These are phyloP conservation scores for Nematocida homosporus DNA, from an alignment of 371 early-diverging fungal genomes.

Conservation along the genomic window DNA sequence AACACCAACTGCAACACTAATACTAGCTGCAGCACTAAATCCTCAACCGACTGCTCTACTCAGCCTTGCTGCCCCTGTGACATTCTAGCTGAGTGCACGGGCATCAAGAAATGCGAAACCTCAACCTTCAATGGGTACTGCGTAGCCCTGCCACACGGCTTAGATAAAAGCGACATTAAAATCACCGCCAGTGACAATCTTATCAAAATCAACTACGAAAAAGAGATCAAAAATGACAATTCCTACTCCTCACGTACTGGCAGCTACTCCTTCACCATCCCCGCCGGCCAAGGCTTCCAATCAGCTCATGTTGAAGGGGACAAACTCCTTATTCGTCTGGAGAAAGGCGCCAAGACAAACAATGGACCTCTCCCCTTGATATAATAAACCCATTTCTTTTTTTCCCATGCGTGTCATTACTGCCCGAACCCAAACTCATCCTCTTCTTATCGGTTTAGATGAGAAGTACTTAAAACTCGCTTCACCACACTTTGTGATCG, in stretches of 20 bases:
- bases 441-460: slow-evolving; percentile 20
- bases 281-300: neutral
- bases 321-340: neutral
- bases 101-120: neutral
- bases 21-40: neutral
- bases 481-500: neutral
- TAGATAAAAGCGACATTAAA: slow-evolving; percentile 15
- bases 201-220: slow-evolving; percentile 25
- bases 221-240: slow-evolving; percentile 19
- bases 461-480: slow-evolving; percentile 24
- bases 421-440: neutral
- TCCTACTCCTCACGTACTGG: neutral
- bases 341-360: neutral
- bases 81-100: neutral
- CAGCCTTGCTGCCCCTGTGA: neutral
- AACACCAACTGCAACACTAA: neutral
- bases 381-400: neutral
- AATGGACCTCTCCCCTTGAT: neutral
- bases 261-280: neutral
- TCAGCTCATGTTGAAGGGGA: neutral
- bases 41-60: neutral
- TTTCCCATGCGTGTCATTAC: slow-evolving; percentile 46
- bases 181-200: neutral
- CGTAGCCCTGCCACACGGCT: slow-evolving; percentile 11
- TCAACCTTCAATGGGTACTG: slow-evolving; percentile 2